Evolutionary conservation across 148 eudicot species (phyloP).

Genomic region (Pouteria glomerata): DNA sequence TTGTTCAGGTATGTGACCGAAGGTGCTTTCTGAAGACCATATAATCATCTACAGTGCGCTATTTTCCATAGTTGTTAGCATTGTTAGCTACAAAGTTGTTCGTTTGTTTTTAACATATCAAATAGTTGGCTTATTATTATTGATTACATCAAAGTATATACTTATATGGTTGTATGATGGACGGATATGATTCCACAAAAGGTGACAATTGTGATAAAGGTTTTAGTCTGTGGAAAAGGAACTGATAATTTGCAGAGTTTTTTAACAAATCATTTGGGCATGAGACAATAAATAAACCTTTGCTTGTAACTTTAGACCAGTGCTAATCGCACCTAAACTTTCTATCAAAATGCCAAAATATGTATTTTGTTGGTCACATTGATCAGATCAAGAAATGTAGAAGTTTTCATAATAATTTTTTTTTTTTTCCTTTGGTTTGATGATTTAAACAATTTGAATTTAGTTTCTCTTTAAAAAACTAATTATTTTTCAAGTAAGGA

Average conservation of each 20-base stretch:
- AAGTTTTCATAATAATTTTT: too few relatives aligned
- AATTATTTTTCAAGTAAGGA: too few relatives aligned
- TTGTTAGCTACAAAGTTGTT: not conserved
- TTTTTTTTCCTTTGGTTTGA: too few relatives aligned
- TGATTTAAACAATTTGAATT: too few relatives aligned
- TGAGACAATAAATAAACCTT: not conserved
- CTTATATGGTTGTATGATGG: not conserved
- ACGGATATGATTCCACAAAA: too few relatives aligned
- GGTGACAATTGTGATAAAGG: not conserved
- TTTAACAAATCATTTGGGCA: not conserved
- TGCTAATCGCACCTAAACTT: too few relatives aligned
- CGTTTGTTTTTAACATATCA: too few relatives aligned
- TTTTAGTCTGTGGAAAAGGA: not conserved
- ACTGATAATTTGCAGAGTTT: not conserved
- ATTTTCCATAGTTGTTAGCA: not conserved
- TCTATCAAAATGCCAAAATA: too few relatives aligned
- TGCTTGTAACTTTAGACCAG: not conserved
- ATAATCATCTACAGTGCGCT: not conserved
- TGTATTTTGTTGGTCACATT: not conserved
- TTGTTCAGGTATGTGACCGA: constrained; percentile 49
- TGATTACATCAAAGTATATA: not conserved
- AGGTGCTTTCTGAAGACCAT: not conserved
- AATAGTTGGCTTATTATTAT: not conserved
- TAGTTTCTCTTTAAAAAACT: too few relatives aligned
- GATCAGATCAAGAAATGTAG: not conserved